Evolutionary conservation across 2,329 filamentous ascomycete species (phyloP).

Genomic region (Colletotrichum truncatum): DNA sequence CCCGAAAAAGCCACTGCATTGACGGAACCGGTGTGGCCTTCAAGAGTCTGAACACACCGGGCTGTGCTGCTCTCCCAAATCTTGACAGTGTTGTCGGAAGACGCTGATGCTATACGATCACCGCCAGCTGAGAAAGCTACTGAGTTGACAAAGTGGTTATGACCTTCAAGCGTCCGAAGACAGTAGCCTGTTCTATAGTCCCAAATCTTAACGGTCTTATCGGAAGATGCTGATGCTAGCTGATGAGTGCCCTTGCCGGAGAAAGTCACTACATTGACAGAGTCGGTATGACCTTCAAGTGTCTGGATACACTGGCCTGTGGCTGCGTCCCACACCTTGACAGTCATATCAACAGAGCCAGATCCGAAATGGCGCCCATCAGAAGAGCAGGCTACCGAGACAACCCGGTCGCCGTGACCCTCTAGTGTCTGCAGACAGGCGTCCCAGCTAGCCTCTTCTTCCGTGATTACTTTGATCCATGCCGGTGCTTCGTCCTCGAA

Average conservation of each 20-base stretch:
- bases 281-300: constrained; percentile 27
- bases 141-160: too few relatives aligned
- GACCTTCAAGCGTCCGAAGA: background rate
- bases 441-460: constrained; percentile 17
- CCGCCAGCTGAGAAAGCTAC: too few relatives aligned
- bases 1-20: too few relatives aligned
- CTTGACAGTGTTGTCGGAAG: too few relatives aligned
- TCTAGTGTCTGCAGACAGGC: constrained; percentile 31
- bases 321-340: too few relatives aligned
- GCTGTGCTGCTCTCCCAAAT: constrained; percentile 27
- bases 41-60: background rate
- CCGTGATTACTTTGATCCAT: constrained; percentile 27
- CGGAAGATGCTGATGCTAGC: constrained; percentile 27
- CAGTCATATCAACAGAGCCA: too few relatives aligned
- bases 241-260: constrained; percentile 12
- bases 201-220: constrained; percentile 14
- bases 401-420: constrained; percentile 27
- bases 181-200: background rate
- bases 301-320: too few relatives aligned
- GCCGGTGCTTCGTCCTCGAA: constrained; percentile 30
- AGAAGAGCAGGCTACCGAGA: constrained; percentile 32
- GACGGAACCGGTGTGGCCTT: constrained; percentile 31
- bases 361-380: constrained; percentile 28
- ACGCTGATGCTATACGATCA: too few relatives aligned
- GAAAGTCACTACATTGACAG: too few relatives aligned